Conservation (phyloP, 331 rosid species). For the Erythrophleum ivorense region DNA sequence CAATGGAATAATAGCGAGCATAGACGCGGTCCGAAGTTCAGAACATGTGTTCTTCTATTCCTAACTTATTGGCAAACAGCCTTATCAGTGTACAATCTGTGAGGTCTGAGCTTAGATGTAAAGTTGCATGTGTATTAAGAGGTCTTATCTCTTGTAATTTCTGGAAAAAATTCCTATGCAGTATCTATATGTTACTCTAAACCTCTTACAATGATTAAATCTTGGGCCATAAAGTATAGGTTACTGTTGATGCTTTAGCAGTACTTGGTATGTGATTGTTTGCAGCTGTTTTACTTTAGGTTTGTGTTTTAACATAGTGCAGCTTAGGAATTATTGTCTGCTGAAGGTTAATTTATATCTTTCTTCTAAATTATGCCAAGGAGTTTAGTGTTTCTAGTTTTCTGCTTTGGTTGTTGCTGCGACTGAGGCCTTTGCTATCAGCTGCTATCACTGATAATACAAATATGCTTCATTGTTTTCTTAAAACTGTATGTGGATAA, state of each 20-base stretch:
- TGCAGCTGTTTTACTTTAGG: neutral
- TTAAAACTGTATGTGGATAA: neutral
- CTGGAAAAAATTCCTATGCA: neutral
- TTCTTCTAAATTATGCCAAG: neutral
- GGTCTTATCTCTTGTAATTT: neutral
- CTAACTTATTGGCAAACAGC: neutral
- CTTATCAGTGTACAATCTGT: too few relatives aligned
- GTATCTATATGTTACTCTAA: neutral
- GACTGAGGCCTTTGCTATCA: neutral
- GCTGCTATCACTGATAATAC: neutral
- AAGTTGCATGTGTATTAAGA: too few relatives aligned
- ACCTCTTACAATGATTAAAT: neutral
- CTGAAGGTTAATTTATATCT: neutral
- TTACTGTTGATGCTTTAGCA: neutral
- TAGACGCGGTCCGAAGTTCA: neutral
- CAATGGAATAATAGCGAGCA: neutral
- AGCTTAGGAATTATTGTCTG: neutral
- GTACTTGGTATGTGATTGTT: constrained; percentile 4
- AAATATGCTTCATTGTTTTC: neutral
- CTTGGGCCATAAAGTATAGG: neutral
- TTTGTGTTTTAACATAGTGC: constrained; percentile 5
- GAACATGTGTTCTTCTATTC: neutral
- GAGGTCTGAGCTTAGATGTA: too few relatives aligned
- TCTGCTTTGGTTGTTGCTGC: neutral
- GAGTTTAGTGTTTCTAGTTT: neutral